Conservation (phyloP, 169 alveolate genomes). For the Cryptosporidium sp. region DNA sequence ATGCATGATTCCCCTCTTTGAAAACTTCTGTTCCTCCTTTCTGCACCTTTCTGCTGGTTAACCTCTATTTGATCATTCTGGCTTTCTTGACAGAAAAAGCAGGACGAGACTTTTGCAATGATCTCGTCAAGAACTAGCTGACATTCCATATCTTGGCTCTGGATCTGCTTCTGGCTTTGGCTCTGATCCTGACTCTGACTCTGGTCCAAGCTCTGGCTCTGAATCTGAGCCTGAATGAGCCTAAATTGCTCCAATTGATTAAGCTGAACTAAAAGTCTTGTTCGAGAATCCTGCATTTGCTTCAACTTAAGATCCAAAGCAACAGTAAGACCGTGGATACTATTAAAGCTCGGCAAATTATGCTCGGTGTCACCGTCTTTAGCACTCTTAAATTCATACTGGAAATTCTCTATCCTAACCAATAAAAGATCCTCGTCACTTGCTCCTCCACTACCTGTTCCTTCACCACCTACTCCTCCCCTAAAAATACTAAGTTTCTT, state of each 20-base stretch:
- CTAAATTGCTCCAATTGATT: background rate
- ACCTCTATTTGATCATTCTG: background rate
- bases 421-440: constrained; percentile 16
- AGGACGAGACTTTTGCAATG: constrained; percentile 39
- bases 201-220: background rate
- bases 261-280: background rate
- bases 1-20: constrained; percentile 10
- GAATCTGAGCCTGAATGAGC: background rate
- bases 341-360: constrained; percentile 14
- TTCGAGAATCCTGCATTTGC: constrained; percentile 18
- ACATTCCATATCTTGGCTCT: background rate
- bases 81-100: constrained; percentile 1
- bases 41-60: background rate
- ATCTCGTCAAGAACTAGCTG: constrained; percentile 12
- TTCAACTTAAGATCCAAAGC: background rate
- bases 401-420: constrained; percentile 9
- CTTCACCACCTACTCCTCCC: background rate
- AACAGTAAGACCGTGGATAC: background rate
- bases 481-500: background rate
- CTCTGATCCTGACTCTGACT: background rate
- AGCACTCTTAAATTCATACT: constrained; percentile 53
- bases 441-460: background rate
- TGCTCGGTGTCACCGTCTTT: constrained; percentile 13
- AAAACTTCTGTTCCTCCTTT: background rate
- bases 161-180: background rate